A percentile compares a stretch with the other conserved stretches of the same genome.
phyloP scores from a whole-genome alignment of 1,284 basidiomycete genomes.

The Takashimella koratensis region DNA sequence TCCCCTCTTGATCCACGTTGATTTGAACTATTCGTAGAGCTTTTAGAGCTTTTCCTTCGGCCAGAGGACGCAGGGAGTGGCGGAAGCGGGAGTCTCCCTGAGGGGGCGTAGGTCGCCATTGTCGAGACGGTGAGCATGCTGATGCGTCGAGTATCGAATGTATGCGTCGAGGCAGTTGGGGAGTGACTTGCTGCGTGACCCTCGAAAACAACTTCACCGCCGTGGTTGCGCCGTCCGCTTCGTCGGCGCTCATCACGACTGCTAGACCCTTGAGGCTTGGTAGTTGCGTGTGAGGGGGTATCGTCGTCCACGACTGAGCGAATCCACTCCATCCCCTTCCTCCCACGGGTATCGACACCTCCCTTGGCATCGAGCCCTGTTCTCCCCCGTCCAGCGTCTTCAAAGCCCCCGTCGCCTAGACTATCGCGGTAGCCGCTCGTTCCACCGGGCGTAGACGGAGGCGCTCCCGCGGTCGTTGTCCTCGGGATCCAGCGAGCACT shows the following conservation, averaged over 20 bases:
- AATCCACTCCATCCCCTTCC: neutral
- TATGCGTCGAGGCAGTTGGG: neutral
- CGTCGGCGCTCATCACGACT: neutral
- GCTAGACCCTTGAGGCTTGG: too few species aligned
- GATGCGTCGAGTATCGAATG: neutral
- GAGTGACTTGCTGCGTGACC: too few species aligned
- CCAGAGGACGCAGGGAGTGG: neutral
- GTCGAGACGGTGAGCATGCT: neutral
- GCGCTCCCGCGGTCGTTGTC: neutral
- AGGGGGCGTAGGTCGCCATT: neutral
- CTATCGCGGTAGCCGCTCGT: neutral
- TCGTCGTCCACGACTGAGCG: neutral
- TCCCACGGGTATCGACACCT: neutral
- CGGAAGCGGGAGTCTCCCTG: neutral
- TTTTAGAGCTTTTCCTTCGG: too few species aligned
- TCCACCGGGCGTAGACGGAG: neutral
- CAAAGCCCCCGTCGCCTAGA: neutral
- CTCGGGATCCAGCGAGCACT: neutral
- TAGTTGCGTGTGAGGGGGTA: too few species aligned
- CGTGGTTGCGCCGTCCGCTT: neutral
- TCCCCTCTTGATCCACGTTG: neutral
- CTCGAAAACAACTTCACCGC: neutral
- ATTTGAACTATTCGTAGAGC: too few species aligned
- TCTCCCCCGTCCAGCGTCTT: too few species aligned
- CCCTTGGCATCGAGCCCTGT: too few species aligned